phyloP scores from a whole-genome alignment of 2,329 filamentous ascomycete species.

The Ustulina deusta region DNA sequence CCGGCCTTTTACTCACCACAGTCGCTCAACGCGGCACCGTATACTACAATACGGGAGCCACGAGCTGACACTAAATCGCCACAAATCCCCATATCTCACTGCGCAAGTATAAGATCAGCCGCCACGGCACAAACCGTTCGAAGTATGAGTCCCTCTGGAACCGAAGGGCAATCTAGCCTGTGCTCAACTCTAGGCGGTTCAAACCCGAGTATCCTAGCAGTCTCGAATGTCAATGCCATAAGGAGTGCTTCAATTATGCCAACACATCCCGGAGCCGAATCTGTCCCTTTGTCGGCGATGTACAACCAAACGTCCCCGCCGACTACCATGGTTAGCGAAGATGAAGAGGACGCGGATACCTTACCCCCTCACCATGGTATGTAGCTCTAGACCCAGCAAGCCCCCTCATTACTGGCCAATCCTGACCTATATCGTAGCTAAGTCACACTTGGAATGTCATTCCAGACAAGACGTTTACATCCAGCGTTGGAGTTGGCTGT shows the following conservation, averaged over 20 bases:
- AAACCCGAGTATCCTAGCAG: conserved; percentile 30
- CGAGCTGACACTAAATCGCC: conserved; percentile 4
- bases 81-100: conserved; percentile 8
- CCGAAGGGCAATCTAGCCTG: conserved; percentile 40
- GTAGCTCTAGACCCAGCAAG: neutral
- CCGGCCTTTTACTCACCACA: conserved; percentile 23
- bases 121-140: conserved; percentile 29
- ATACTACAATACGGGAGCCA: conserved; percentile 27
- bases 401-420: neutral
- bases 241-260: conserved; percentile 29
- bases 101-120: conserved; percentile 5
- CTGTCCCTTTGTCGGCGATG: conserved; percentile 39
- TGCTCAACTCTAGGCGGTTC: conserved; percentile 43
- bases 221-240: conserved; percentile 22
- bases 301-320: conserved; percentile 29
- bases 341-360: conserved; percentile 40
- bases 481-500: conserved; percentile 60
- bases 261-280: conserved; percentile 34
- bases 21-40: conserved; percentile 8
- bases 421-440: conserved; percentile 38
- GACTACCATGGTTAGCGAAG: conserved; percentile 33
- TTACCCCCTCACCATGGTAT: conserved; percentile 43
- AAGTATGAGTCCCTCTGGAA: conserved; percentile 23
- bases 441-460: conserved; percentile 47
- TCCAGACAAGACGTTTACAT: conserved; percentile 49